Percentiles rank a stretch among this genome's conserved stretches.
Evolutionary conservation across 306 rosid genomes (phyloP).

Genomic region (Gastrolobium bilobum): DNA sequence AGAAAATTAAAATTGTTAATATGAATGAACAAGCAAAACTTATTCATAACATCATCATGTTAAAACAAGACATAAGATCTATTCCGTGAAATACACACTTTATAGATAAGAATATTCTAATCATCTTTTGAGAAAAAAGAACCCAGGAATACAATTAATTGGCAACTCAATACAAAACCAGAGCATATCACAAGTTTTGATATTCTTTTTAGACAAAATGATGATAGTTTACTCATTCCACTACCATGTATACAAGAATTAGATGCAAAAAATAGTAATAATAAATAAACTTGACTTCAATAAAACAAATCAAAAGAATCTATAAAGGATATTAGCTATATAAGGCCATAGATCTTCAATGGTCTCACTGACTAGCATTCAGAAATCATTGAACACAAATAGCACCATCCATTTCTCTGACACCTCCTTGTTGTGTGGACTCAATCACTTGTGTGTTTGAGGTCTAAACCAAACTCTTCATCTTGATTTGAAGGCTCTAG

Average conservation of each 20-base stretch:
- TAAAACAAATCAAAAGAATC: conserved; percentile 74
- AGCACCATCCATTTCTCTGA: conserved; percentile 45
- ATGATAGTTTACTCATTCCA: conserved; percentile 38
- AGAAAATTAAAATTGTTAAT: too few species aligned
- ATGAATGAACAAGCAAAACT: too few species aligned
- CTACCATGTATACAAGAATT: conserved; percentile 51
- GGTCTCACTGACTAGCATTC: conserved; percentile 26
- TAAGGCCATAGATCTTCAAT: conserved; percentile 42
- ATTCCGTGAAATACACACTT: not conserved
- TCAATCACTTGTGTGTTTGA: conserved; percentile 30
- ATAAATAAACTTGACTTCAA: conserved; percentile 48
- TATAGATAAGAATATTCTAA: conserved; percentile 11
- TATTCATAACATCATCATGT: too few species aligned
- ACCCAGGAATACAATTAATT: conserved; percentile 38
- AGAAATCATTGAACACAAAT: conserved; percentile 48
- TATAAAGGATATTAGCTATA: conserved; percentile 48
- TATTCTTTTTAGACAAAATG: conserved; percentile 27
- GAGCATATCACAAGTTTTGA: conserved; percentile 37
- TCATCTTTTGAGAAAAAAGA: conserved; percentile 33
- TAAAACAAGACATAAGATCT: too few species aligned
- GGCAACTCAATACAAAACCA: conserved; percentile 44
- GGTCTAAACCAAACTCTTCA: conserved; percentile 49
- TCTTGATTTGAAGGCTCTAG: conserved; percentile 47
- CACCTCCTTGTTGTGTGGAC: conserved; percentile 41
- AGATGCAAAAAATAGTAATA: conserved; percentile 35